These are phyloP conservation scores for Malassezia psittaci DNA, from an alignment of 1,284 basidiomycete genomes.

Conservation along the genomic window DNA sequence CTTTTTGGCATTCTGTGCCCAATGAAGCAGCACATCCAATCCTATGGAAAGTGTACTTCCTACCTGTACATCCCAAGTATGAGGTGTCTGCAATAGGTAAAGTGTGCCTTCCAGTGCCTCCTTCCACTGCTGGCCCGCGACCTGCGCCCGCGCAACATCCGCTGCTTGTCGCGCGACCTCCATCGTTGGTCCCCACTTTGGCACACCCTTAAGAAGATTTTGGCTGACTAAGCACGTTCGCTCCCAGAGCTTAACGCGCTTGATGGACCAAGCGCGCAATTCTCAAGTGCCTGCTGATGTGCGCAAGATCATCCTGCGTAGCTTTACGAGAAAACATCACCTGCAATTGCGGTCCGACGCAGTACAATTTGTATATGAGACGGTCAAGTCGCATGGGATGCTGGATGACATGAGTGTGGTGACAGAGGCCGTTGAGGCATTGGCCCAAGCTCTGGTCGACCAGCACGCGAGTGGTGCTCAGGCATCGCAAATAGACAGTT, in stretches of 20 bases:
- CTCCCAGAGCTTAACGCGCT: neutral
- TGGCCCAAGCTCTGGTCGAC: slow-evolving; percentile 37
- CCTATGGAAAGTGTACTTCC: slow-evolving; percentile 13
- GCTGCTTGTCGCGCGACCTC: neutral
- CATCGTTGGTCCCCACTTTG: neutral
- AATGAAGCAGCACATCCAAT: slow-evolving; percentile 7
- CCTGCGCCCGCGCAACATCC: neutral
- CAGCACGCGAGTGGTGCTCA: slow-evolving; percentile 18
- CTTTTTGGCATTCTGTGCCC: neutral
- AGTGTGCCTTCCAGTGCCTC: neutral
- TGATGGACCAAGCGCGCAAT: slow-evolving; percentile 1
- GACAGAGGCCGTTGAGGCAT: slow-evolving; percentile 43
- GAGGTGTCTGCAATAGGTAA: slow-evolving; percentile 3
- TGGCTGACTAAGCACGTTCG: neutral
- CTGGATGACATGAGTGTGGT: slow-evolving; percentile 26
- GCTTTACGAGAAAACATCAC: slow-evolving; percentile 40
- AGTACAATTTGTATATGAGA: slow-evolving; percentile 35
- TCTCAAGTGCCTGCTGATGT: slow-evolving; percentile 26
- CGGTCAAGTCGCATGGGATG: slow-evolving; percentile 35
- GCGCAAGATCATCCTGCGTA: slow-evolving; percentile 32
- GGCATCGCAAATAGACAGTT: slow-evolving; percentile 10
- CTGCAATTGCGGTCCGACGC: slow-evolving; percentile 43
- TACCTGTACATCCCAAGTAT: neutral
- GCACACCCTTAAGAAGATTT: neutral
- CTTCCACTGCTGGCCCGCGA: neutral